These are phyloP conservation scores for Stachybotrys elegans DNA, from an alignment of 2,329 filamentous ascomycete genomes.

Conservation along the genomic window DNA sequence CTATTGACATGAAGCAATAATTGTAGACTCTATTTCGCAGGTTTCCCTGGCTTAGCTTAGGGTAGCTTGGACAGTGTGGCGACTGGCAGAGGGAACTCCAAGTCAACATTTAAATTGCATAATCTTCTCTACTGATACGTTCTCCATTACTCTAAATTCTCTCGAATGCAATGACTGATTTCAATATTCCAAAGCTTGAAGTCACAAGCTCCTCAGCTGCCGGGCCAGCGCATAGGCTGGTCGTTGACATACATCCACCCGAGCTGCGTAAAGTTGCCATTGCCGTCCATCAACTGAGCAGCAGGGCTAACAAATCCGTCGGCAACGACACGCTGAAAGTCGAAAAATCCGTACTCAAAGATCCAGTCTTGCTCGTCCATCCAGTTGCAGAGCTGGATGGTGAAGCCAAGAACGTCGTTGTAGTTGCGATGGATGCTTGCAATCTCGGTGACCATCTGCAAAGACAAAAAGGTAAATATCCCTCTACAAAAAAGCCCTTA, in stretches of 20 bases:
- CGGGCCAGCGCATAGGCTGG: background rate
- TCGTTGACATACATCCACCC: background rate
- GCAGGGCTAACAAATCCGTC: background rate
- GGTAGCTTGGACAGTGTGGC: no score
- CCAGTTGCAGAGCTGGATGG: conserved; percentile 1
- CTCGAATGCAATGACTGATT: no score
- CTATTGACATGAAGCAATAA: no score
- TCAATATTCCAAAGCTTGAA: no score
- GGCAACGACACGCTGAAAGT: background rate
- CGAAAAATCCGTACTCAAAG: background rate
- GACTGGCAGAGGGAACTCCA: no score
- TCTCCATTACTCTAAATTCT: no score
- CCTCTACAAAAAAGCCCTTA: background rate
- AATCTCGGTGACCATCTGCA: conserved; percentile 1
- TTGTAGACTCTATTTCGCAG: no score
- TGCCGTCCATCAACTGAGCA: background rate
- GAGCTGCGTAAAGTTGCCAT: conserved; percentile 1
- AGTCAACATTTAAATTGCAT: no score
- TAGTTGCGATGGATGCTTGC: conserved; percentile 1
- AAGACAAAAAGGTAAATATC: background rate
- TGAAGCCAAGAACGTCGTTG: background rate
- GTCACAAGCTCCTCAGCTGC: no score
- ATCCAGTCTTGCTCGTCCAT: conserved; percentile 2
- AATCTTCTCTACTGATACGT: no score
- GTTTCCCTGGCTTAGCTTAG: no score